Evolutionary conservation across 345 rosid species (phyloP).

Genomic region (Fremontodendron californicum): DNA sequence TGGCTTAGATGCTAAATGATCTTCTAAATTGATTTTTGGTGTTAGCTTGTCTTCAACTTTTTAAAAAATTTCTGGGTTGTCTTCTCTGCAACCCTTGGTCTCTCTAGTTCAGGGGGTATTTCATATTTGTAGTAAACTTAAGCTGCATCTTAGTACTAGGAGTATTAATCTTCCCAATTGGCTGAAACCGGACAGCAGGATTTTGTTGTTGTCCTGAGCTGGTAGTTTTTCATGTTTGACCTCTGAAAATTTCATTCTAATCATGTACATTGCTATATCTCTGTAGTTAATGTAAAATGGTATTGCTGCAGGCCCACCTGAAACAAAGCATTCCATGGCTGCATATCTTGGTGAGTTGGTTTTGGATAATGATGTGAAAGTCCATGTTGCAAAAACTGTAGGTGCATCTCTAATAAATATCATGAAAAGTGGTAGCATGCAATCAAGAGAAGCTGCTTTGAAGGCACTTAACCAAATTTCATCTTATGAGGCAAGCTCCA

Average conservation of each 20-base stretch:
- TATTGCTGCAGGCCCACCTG: constrained; percentile 64
- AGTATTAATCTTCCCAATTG: neutral
- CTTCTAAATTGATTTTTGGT: neutral
- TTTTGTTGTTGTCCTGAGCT: neutral
- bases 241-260: neutral
- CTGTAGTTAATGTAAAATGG: constrained; percentile 22
- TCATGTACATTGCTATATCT: neutral
- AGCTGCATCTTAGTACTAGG: neutral
- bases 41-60: neutral
- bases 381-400: constrained; percentile 66
- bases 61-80: neutral
- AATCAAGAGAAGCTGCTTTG: constrained; percentile 77
- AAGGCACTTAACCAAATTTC: constrained; percentile 86
- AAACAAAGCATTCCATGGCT: constrained; percentile 85
- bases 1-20: neutral
- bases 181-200: neutral
- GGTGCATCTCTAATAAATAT: constrained; percentile 75
- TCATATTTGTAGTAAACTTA: neutral
- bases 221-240: neutral
- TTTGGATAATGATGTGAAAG: constrained; percentile 71
- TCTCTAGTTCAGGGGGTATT: neutral
- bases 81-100: neutral
- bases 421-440: constrained; percentile 66
- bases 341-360: constrained; percentile 81
- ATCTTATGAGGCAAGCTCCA: constrained; percentile 69